phyloP scores from a whole-genome alignment of 306 rosid species.

The Citrullus mucosospermus region DNA sequence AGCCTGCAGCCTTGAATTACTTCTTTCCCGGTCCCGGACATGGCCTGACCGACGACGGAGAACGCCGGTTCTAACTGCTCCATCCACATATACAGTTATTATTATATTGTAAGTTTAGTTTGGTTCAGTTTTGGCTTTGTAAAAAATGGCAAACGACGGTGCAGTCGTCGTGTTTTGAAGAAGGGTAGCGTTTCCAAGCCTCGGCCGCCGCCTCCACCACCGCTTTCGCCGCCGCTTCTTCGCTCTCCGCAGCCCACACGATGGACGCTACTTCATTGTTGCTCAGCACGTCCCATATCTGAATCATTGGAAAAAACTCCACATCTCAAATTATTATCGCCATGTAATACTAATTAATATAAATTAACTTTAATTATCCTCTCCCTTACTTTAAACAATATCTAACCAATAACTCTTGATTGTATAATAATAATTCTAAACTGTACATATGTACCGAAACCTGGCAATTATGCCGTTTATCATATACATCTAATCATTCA shows the following conservation, averaged over 20 bases:
- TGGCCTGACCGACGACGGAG: neutral
- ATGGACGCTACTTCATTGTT: conserved; percentile 43
- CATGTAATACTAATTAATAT: too few relatives aligned
- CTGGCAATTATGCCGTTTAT: too few relatives aligned
- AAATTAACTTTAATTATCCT: too few relatives aligned
- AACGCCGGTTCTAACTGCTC: neutral
- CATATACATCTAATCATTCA: too few relatives aligned
- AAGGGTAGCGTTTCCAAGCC: conserved; percentile 41
- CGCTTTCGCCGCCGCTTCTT: conserved; percentile 42
- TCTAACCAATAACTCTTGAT: too few relatives aligned
- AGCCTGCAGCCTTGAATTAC: neutral
- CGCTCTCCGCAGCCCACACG: conserved; percentile 36
- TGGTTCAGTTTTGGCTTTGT: neutral
- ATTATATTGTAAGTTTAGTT: neutral
- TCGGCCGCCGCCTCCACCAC: conserved; percentile 47
- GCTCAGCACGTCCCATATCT: conserved; percentile 76
- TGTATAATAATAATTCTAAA: too few relatives aligned
- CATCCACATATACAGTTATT: neutral
- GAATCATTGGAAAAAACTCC: neutral
- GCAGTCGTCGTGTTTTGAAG: conserved; percentile 49
- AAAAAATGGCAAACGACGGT: conserved; percentile 47
- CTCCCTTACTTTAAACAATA: too few relatives aligned
- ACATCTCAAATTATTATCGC: neutral
- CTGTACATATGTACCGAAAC: too few relatives aligned
- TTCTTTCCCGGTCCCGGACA: neutral